Evolutionary conservation across 305 asterid genomes (phyloP).

Genomic region (Rubia balearica): DNA sequence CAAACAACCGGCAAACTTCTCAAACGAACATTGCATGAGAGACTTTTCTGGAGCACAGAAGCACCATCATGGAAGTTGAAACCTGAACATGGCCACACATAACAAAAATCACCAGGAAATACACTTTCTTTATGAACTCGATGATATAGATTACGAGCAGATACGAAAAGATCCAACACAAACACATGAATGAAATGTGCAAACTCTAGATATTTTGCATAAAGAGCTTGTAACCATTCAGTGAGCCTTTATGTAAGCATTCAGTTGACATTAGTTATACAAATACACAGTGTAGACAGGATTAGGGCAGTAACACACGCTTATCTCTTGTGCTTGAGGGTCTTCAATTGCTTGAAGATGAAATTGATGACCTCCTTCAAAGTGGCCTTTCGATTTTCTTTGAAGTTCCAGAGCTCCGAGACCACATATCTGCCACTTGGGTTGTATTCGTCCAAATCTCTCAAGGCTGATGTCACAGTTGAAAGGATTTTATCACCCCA

Average conservation of each 20-base stretch:
- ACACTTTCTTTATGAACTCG: too few relatives aligned
- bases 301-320: conserved; percentile 12
- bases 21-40: not conserved
- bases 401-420: conserved; percentile 76
- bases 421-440: conserved; percentile 72
- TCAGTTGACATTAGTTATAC: not conserved
- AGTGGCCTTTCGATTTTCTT: conserved; percentile 69
- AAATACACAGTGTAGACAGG: not conserved
- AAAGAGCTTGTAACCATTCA: not conserved
- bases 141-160: not conserved
- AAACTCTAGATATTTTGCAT: too few relatives aligned
- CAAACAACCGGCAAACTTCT: not conserved
- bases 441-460: conserved; percentile 64
- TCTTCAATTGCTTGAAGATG: conserved; percentile 48
- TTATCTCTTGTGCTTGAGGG: conserved; percentile 48
- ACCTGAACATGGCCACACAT: not conserved
- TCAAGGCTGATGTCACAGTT: conserved; percentile 43
- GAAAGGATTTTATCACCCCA: conserved; percentile 47
- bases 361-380: conserved; percentile 60
- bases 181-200: not conserved
- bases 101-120: not conserved
- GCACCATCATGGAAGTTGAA: not conserved
- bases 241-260: not conserved
- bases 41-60: not conserved
- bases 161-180: not conserved